Base-by-base conservation (phyloP, 441 rosid genomes). In the Biscutella auriculata region DNA sequence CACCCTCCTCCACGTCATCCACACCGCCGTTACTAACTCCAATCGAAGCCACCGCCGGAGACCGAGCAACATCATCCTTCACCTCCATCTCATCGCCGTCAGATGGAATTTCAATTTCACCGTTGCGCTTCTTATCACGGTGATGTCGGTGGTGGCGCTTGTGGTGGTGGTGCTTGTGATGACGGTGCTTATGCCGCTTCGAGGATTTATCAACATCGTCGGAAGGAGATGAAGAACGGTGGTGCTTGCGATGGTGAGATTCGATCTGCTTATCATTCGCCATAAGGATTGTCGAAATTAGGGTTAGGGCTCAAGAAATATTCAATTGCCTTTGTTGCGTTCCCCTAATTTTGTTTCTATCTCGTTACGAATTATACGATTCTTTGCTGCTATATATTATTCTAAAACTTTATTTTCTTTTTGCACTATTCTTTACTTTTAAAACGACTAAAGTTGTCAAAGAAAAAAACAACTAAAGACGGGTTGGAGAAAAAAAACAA, bases 1-100 rank as follows among this genome's bases (percentile, higher is more conserved):
- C 99, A 35, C 99, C 99, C 67, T 94, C 99, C 78, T 94, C 99
- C 51, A 94, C 73, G 46, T 90, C 97, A 46, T 89, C 81, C 62
- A 69, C 84, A 55, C 50, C 41, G 36, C 67, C 46, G 43, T 39
- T 33, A 42, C 43, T 26, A 35, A 36, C 43, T 36, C 55, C 60
- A 55, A 55, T 41, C 46, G 67, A 43, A 59, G 51, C 50, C 16
- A 61, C 53, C 26, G 62, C n/a, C n/a, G n/a, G n/a, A n/a, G n/a
- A n/a, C n/a, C n/a, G 37, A 41, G 67, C 53, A 27, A 42, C n/a
- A n/a, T n/a, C 60, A 35, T 69, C 77, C 33, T 21, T 69, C 8
- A 25, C 57, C 46, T 48, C 57, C 1, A 15, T 16, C 39, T 76
- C 84, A 6, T 67, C 77, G 23, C 21, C 74, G 4, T 37, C 66